A percentile compares a stretch with the other conserved stretches of the same genome.
Evolutionary conservation across 2,329 filamentous ascomycete genomes (phyloP).

Genomic region (Byssothecium circinans): DNA sequence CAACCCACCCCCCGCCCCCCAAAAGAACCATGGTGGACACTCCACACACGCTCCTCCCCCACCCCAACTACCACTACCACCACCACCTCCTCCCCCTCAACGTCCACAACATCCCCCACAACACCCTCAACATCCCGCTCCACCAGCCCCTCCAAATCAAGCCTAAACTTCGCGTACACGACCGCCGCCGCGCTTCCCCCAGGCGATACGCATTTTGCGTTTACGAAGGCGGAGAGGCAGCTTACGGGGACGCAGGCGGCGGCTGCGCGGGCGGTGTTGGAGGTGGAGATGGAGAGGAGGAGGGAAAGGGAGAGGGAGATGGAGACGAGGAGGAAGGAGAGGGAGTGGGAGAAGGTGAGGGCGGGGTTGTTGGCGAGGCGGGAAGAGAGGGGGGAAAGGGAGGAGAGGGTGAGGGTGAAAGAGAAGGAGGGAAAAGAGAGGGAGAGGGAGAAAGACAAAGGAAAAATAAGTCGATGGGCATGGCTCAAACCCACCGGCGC

Average conservation of each 20-base stretch:
- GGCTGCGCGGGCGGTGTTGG: slow-evolving; percentile 6
- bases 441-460: slow-evolving; percentile 5
- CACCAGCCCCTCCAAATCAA: slow-evolving; percentile 24
- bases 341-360: slow-evolving; percentile 1
- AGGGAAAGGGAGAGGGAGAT: too few relatives aligned
- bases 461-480: slow-evolving; percentile 22
- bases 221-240: slow-evolving; percentile 23
- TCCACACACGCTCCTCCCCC: slow-evolving; percentile 17
- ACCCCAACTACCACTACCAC: slow-evolving; percentile 17
- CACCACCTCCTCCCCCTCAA: slow-evolving; percentile 21
- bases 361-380: neutral
- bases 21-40: slow-evolving; percentile 16
- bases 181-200: slow-evolving; percentile 17
- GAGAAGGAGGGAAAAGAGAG: slow-evolving; percentile 1
- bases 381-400: neutral
- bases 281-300: too few relatives aligned
- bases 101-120: neutral
- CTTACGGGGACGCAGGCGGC: slow-evolving; percentile 14
- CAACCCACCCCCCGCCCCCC: too few relatives aligned
- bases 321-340: slow-evolving; percentile 2
- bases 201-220: slow-evolving; percentile 23
- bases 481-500: slow-evolving; percentile 29
- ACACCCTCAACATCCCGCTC: slow-evolving; percentile 12
- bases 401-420: neutral
- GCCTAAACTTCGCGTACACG: slow-evolving; percentile 24